Base-by-base conservation (phyloP, 495 filamentous ascomycete species). In the Penicillium subrubescens region DNA sequence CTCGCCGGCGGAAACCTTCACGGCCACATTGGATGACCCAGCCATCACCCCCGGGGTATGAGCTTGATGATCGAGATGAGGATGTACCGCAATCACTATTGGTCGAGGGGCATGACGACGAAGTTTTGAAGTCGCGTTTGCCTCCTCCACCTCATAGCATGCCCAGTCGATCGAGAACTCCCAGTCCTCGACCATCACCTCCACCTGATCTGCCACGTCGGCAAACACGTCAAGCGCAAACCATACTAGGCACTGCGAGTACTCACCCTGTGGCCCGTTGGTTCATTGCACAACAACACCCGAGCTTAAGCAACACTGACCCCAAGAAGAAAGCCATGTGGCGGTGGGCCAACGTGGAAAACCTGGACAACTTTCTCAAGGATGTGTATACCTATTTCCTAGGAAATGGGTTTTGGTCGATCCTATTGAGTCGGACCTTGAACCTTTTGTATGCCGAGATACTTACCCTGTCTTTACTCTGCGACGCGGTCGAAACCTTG, bases 301-400 rank as follows among this genome's bases (percentile, higher is more conserved):
- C 80, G 37, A 67, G 81, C 55, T 65, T 89, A 72, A 75, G 78
- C 56, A 66, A 87, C 68, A 75, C 82, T 39, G 87, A 89, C 70
- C 89, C 90, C 14, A 91, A 89, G 76, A 88, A 93, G 68, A 92
- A 88, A 75, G 94, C 95, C 4, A 89, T 97, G 84, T 98, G 94
- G 90, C 89, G 89, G 72, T 99, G 95, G 93, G 91, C 91, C 61
- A 97, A 97, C 71, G 92, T 96, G 34, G 86, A 88, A 50, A 95
- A 98, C 71, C 79, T 99, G 62, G 95, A 99, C 74, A 90, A 88
- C 63, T 98, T 97, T 74, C 84, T 99, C 51, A 83, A 86, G 65
- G 90, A 97, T 59, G 94, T 97, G 27, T 99, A 98, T 74, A 83
- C 88, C 46, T 99, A 98, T 72, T 99, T 90, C 74, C 76, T 87